A percentile compares a stretch with the other conserved stretches of the same genome.
Evolutionary conservation across 1,284 basidiomycete genomes (phyloP).

Genomic region (Trichosporon sp.): DNA sequence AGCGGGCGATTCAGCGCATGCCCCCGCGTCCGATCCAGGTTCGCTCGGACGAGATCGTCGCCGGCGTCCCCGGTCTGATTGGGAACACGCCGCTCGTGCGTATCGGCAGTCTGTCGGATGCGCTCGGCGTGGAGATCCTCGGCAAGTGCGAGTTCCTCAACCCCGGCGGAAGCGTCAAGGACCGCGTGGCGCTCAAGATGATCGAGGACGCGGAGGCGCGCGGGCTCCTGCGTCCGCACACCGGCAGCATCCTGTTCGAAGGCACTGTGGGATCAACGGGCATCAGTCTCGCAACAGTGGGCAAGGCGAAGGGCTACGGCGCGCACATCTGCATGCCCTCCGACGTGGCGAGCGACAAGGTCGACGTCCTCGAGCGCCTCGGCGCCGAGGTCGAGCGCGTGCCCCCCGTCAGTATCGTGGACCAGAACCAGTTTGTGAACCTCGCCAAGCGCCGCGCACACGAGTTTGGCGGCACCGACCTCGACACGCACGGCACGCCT

Average conservation of each 20-base stretch:
- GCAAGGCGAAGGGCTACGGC: slow-evolving; percentile 72
- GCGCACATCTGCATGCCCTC: slow-evolving; percentile 83
- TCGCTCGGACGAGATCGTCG: slow-evolving; percentile 67
- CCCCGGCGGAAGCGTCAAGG: slow-evolving; percentile 96
- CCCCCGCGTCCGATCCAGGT: slow-evolving; percentile 71
- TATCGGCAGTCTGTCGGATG: slow-evolving; percentile 86
- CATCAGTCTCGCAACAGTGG: slow-evolving; percentile 92
- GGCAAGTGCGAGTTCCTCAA: slow-evolving; percentile 69
- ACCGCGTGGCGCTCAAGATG: slow-evolving; percentile 89
- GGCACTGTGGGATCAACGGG: slow-evolving; percentile 97
- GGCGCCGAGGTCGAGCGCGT: slow-evolving; percentile 86
- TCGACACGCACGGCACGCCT: slow-evolving; percentile 34
- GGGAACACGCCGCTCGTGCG: slow-evolving; percentile 94
- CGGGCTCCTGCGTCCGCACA: slow-evolving; percentile 80
- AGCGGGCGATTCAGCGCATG: slow-evolving; percentile 46
- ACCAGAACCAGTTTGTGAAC: slow-evolving; percentile 90
- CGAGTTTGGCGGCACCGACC: slow-evolving; percentile 66
- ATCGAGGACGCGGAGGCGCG: slow-evolving; percentile 87
- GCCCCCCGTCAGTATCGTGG: slow-evolving; percentile 81
- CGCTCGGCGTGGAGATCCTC: slow-evolving; percentile 88
- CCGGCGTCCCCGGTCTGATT: slow-evolving; percentile 78
- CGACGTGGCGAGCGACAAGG: slow-evolving; percentile 90
- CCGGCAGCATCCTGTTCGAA: slow-evolving; percentile 92
- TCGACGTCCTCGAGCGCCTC: slow-evolving; percentile 74
- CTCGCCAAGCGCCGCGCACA: slow-evolving; percentile 74